Evolutionary conservation across 1,284 basidiomycete species (phyloP).

Genomic region (Vanrija sp.): DNA sequence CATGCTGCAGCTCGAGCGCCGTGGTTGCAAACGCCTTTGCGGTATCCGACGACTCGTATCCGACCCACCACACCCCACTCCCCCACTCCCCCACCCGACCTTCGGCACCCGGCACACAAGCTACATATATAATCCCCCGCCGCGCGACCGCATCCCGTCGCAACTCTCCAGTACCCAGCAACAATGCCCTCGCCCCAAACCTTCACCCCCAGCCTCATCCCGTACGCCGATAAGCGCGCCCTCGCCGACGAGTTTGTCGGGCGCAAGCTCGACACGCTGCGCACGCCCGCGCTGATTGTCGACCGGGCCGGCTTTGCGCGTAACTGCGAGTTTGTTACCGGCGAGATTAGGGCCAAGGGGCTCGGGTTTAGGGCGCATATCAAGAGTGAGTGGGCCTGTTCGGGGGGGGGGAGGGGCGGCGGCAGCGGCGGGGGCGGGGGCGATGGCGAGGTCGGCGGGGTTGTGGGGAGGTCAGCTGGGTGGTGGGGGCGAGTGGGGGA

Average conservation of each 20-base stretch:
- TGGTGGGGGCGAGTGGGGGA: not conserved
- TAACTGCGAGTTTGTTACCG: conserved; percentile 71
- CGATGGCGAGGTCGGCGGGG: no score
- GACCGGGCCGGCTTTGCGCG: conserved; percentile 64
- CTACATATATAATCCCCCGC: no score
- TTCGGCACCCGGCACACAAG: no score
- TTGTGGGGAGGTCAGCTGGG: not conserved
- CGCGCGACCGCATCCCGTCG: no score
- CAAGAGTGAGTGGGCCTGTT: conserved; percentile 70
- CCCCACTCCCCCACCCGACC: no score
- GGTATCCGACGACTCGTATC: no score
- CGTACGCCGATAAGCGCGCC: conserved; percentile 54
- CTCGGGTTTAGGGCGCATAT: conserved; percentile 78
- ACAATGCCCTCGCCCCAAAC: conserved; percentile 13
- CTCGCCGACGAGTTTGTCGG: conserved; percentile 62
- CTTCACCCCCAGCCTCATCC: conserved; percentile 29
- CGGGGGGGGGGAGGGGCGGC: not conserved
- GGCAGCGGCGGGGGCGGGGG: not conserved
- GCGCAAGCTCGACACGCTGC: conserved; percentile 57
- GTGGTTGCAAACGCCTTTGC: no score
- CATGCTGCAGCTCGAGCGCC: no score
- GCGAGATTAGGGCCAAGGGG: conserved; percentile 53
- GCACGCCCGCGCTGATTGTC: conserved; percentile 74
- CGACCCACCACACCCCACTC: no score
- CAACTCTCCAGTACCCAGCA: no score